phyloP scores from a whole-genome alignment of 106 monocot species.

The Gastrodia elata region DNA sequence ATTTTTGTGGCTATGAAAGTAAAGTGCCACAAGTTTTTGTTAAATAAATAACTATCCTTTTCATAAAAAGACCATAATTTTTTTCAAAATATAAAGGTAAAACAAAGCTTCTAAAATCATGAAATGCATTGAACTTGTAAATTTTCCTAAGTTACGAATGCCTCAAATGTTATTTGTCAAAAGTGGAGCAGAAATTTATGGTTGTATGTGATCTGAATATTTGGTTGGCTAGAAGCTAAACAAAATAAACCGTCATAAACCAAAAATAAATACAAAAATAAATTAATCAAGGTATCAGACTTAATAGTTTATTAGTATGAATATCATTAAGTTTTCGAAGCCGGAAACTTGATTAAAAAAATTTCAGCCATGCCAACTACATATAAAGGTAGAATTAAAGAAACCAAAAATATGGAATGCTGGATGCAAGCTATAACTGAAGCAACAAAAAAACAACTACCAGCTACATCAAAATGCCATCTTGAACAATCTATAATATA shows the following conservation, averaged over 20 bases:
- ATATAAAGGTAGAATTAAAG: background rate
- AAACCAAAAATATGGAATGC: background rate
- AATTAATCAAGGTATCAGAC: background rate
- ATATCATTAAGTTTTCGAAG: background rate
- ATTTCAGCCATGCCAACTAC: background rate
- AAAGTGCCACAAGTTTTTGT: background rate
- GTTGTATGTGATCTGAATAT: background rate
- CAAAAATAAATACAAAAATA: background rate
- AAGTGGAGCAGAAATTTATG: background rate
- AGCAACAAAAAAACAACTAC: too few species aligned
- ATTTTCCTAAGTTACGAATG: background rate
- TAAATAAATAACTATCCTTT: background rate
- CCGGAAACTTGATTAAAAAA: background rate
- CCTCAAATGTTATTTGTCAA: background rate
- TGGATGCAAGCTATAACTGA: background rate
- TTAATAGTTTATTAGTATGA: background rate
- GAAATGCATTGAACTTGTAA: background rate
- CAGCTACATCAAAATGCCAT: background rate
- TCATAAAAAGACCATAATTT: background rate
- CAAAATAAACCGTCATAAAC: background rate
- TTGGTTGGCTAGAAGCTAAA: background rate
- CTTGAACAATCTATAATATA: background rate
- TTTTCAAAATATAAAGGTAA: background rate
- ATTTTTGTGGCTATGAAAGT: background rate
- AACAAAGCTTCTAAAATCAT: background rate